Conservation (phyloP, 148 eudicot species). For the Chenopodium suecicum region DNA sequence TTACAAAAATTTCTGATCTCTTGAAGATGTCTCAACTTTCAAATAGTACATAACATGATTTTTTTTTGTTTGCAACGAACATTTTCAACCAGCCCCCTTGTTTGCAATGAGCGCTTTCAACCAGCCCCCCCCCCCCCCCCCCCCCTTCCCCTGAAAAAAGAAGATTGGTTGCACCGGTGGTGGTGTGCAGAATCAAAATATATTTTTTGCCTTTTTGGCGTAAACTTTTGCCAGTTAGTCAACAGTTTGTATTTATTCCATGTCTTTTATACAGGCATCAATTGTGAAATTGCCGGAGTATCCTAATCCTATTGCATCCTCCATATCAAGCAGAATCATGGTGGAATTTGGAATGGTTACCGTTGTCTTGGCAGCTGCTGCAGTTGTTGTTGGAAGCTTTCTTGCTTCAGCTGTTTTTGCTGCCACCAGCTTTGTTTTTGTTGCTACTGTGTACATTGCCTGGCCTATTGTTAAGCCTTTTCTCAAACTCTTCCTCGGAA, state of each 20-base stretch:
- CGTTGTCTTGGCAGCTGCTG: constrained; percentile 70
- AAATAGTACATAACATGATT: neutral
- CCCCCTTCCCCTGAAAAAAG: neutral
- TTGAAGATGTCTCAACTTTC: neutral
- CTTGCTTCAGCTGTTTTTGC: constrained; percentile 85
- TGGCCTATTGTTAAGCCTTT: constrained; percentile 77
- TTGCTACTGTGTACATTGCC: constrained; percentile 50
- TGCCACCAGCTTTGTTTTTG: constrained; percentile 63
- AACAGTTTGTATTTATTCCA: neutral
- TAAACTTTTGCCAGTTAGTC: neutral
- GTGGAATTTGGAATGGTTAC: constrained; percentile 80
- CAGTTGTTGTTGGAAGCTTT: constrained; percentile 67
- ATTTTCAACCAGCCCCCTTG: too few relatives aligned
- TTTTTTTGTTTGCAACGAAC: constrained; percentile 2
- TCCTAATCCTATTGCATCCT: constrained; percentile 82
- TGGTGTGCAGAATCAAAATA: neutral
- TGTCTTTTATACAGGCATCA: constrained; percentile 55
- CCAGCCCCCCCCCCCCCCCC: too few relatives aligned
- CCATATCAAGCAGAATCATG: constrained; percentile 87
- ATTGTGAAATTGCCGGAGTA: constrained; percentile 65
- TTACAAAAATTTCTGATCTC: neutral
- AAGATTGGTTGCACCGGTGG: neutral
- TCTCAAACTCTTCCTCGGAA: constrained; percentile 46
- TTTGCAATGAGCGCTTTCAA: too few relatives aligned
- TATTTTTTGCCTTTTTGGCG: neutral